Evolutionary conservation across 2,329 filamentous ascomycete genomes (phyloP).

Genomic region (Monilinia polystroma): DNA sequence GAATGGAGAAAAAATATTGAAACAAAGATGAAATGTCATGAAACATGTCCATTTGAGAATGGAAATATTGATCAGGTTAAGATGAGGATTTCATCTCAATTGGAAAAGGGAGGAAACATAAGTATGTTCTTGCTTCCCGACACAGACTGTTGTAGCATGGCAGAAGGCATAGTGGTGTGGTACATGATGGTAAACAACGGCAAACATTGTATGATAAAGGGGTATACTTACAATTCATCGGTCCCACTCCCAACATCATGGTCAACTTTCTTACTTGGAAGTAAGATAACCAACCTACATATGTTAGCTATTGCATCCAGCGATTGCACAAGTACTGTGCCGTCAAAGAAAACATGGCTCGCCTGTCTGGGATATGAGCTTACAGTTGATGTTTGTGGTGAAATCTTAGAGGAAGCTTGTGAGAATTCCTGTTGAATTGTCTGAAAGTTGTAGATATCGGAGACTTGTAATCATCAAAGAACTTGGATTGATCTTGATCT

Average conservation of each 20-base stretch:
- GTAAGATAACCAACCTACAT: neutral
- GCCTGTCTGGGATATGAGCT: neutral
- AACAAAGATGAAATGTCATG: neutral
- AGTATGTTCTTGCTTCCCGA: neutral
- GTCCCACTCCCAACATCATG: conserved; percentile 21
- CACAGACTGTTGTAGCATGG: conserved; percentile 4
- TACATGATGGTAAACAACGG: neutral
- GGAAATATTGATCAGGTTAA: neutral
- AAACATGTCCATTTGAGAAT: neutral
- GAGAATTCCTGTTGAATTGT: neutral
- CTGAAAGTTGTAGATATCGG: neutral
- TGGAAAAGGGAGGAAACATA: neutral
- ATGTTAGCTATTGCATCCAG: neutral
- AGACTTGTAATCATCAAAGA: neutral
- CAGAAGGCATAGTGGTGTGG: conserved; percentile 22
- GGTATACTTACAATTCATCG: conserved; percentile 18
- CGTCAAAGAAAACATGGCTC: neutral
- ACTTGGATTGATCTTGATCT: no score
- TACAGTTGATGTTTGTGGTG: neutral
- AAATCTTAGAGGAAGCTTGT: neutral
- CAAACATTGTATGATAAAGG: neutral
- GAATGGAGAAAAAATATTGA: neutral
- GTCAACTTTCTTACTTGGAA: neutral
- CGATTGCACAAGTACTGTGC: neutral
- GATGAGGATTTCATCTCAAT: neutral